Base-by-base conservation (phyloP, 2,329 filamentous ascomycete species). In the Aspergillus sergii region DNA sequence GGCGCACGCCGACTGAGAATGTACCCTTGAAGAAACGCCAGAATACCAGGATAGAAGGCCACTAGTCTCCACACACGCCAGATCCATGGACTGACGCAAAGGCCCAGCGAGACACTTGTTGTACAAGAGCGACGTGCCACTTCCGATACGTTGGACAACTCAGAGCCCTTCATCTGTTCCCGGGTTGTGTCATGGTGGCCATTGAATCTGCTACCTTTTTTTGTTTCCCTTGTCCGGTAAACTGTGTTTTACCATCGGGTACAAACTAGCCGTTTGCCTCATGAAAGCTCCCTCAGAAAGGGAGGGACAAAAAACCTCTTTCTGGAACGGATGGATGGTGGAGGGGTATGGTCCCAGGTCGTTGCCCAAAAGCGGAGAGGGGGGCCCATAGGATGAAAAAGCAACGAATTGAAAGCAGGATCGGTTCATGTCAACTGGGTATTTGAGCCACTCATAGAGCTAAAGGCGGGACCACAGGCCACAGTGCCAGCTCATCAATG, bases 1-100 rank as follows among this genome's bases (percentile, higher is more conserved):
- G 78, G 76, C 75, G 78, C 78, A 78, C 76, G 76, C 73, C 76
- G 73, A 78, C 73, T 75, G 75, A 71, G 71, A 68, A 71, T 71
- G 70, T 71, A 73, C 71, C 73, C 68, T 74, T 76, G 70, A 74
- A 75, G 74, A 72, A 75, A 76, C 71, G 72, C 74, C 74, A 74
- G 69, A 72, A 50, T 65, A 65, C 67, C 59, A 68, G 66, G 66
- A 59, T 67, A 67, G 62, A 63, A 55, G 64, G 67, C 59, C 66
- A 66, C 61, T 69, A 69, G 62, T 67, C 64, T 64, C 68, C 67
- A 70, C 68, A 55, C 48, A 66, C 61, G 59, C 62, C 66, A 68
- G 67, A 66, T 65, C 59, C 57, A 69, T 67, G 66, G 59, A 64
- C 62, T 64, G 66, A 63, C 69, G 65, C 59, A 46, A 57, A 62